Conservation (phyloP, 495 filamentous ascomycete species). For the Aspergillus sclerotioniger region DNA sequence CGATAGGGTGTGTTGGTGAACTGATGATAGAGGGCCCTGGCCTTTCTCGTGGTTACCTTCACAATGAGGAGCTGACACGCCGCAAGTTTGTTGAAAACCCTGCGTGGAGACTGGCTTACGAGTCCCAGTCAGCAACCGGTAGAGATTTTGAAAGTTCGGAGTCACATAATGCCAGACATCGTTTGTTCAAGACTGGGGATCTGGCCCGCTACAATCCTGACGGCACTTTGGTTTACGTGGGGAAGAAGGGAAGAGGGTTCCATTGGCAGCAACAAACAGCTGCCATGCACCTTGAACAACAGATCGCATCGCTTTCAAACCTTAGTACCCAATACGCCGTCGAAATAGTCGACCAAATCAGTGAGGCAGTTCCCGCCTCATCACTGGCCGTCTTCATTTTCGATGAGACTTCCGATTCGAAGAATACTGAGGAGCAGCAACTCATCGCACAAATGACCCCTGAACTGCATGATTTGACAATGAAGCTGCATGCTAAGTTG, state of each 20-base stretch:
- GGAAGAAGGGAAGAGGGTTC: constrained; percentile 44
- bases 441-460: constrained; percentile 18
- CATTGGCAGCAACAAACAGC: constrained; percentile 49
- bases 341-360: constrained; percentile 20
- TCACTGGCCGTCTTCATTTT: constrained; percentile 34
- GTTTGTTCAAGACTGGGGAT: constrained; percentile 51
- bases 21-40: constrained; percentile 60
- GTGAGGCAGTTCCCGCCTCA: constrained; percentile 9
- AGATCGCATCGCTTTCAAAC: constrained; percentile 17
- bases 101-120: constrained; percentile 30
- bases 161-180: neutral
- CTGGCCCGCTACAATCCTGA: constrained; percentile 52
- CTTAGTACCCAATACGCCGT: constrained; percentile 23
- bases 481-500: constrained; percentile 26
- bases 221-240: constrained; percentile 45
- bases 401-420: neutral
- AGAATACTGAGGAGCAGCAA: neutral
- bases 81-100: constrained; percentile 50
- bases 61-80: constrained; percentile 35
- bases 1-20: constrained; percentile 60
- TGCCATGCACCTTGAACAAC: constrained; percentile 45
- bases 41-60: constrained; percentile 51
- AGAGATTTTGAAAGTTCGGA: constrained; percentile 3
- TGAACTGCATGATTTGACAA: constrained; percentile 18
- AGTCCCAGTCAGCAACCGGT: neutral